A percentile compares a stretch with the other conserved stretches of the same genome.
Conservation (phyloP, 2,329 filamentous ascomycete species). For the Aspergillus nomiae region DNA sequence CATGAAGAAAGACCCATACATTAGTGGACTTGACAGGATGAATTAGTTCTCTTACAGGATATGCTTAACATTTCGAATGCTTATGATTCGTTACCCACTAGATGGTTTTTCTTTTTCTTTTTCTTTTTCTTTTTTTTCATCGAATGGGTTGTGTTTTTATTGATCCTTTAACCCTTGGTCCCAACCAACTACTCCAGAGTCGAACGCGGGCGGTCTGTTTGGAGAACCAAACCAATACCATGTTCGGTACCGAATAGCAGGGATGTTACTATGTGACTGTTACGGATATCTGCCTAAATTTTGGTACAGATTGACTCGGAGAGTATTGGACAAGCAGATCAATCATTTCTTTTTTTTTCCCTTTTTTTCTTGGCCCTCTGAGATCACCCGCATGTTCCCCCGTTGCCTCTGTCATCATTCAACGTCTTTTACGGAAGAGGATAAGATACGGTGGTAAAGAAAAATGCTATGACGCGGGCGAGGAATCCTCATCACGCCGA, state of each 20-base stretch:
- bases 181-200: not conserved
- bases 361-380: not conserved
- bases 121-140: not conserved
- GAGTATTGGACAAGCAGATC: too few relatives aligned
- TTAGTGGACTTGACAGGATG: not conserved
- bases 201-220: not conserved
- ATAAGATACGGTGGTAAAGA: not conserved
- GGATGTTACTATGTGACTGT: too few relatives aligned
- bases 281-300: too few relatives aligned
- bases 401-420: not conserved
- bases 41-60: not conserved
- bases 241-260: constrained; percentile 6
- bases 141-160: not conserved
- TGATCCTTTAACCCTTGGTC: not conserved
- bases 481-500: constrained; percentile 11
- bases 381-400: not conserved
- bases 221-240: not conserved
- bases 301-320: too few relatives aligned
- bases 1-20: not conserved
- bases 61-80: not conserved
- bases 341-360: not conserved
- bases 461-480: not conserved
- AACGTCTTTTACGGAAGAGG: not conserved
- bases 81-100: not conserved
- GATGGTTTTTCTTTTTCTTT: too few relatives aligned